Evolutionary conservation across 2,329 filamentous ascomycete genomes (phyloP), one percentile per base, ranked within the genome.

Genomic region (Penicillium sclerotigenum): DNA sequence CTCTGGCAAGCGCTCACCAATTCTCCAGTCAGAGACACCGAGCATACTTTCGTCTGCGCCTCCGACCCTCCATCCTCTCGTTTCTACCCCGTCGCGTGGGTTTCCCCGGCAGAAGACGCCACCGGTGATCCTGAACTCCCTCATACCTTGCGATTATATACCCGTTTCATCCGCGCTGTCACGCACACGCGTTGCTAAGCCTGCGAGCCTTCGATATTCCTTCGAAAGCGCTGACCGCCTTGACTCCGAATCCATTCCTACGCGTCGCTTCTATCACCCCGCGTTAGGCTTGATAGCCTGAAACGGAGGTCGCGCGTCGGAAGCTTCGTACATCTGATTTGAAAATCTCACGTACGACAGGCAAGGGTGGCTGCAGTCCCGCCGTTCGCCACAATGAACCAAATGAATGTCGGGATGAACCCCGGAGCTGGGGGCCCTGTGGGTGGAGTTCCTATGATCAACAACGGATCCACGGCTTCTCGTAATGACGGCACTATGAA

Each of bases 391-490:
- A 70, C 66, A 67, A 83, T 83, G 80, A 82, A 80, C 71, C 77
- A 77, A 70, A 81, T 83, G 73, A 81, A 81, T 65, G 81, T 85
- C 77, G 77, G 75, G 63, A 83, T 85, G 79, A 81, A 79, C 65
- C 78, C 78, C 63, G 79, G 79, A 69, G 70, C 70, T 52, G 82
- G 80, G 57, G 81, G 81, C 56, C 81, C 81, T 50, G 80, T 84
- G 37, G 83, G 83, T 61, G 82, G 81, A 67, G 79, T 79, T 54
- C 80, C 78, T 54, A 80, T 82, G 77, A 81, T 81, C 75, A 81
- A 80, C 72, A 80, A 79, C 66, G 75, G 73, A 62, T 75, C 75
- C 55, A 67, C 73, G 37, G 75, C 77, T 66, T 73, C 77, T 68
- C 68, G 77, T 67, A 71, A 73, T 52, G 71, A 76, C 58, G 65